These are phyloP conservation scores for Diospyros lotus DNA, from an alignment of 148 eudicot genomes.

Conservation along the genomic window DNA sequence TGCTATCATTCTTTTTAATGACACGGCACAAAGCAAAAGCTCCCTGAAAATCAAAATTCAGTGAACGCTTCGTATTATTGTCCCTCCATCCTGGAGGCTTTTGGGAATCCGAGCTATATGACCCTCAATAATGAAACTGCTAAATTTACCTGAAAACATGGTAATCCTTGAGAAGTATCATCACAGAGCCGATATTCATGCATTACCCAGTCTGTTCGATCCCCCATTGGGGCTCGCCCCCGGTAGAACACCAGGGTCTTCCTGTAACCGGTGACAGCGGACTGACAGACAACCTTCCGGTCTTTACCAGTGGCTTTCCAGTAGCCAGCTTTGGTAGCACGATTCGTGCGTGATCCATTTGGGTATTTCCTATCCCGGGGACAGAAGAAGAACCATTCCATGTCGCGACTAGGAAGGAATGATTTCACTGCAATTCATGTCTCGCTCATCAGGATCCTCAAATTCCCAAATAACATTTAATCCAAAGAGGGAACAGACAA, in stretches of 20 bases:
- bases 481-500: constrained; percentile 5
- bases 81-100: too few species aligned
- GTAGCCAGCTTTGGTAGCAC: constrained; percentile 88
- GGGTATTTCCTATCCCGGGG: constrained; percentile 82
- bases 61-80: not conserved
- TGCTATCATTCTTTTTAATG: constrained; percentile 46
- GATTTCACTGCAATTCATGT: constrained; percentile 62
- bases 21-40: constrained; percentile 72
- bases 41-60: constrained; percentile 37
- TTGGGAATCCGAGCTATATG: too few species aligned
- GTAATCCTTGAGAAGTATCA: constrained; percentile 43
- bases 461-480: not conserved
- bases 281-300: constrained; percentile 61
- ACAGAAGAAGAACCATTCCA: constrained; percentile 95
- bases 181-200: constrained; percentile 84
- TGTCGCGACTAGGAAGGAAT: constrained; percentile 70
- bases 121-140: too few species aligned
- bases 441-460: constrained; percentile 14
- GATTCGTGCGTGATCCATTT: constrained; percentile 73
- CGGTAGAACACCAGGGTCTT: constrained; percentile 84
- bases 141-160: constrained; percentile 48
- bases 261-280: constrained; percentile 56
- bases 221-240: constrained; percentile 85
- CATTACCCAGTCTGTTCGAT: constrained; percentile 88
- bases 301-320: constrained; percentile 98